Percentiles rank a stretch among this genome's conserved stretches.
These are phyloP conservation scores for Candida manassasensis DNA, from an alignment of 805 yeast genomes.

Conservation along the genomic window DNA sequence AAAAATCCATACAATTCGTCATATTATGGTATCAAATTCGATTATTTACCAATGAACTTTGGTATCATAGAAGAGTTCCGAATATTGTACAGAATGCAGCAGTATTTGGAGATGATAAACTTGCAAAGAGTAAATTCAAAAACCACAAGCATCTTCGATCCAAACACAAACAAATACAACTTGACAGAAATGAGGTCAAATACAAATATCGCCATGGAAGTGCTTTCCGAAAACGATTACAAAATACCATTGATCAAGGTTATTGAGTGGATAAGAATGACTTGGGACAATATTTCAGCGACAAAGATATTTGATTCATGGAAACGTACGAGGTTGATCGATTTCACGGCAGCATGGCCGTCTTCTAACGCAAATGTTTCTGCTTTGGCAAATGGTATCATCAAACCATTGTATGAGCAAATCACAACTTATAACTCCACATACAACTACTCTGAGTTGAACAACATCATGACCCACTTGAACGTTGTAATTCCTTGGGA, in stretches of 20 bases:
- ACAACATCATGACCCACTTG: slow-evolving; percentile 41
- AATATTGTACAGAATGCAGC: slow-evolving; percentile 52
- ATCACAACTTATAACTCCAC: slow-evolving; percentile 14
- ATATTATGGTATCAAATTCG: slow-evolving; percentile 44
- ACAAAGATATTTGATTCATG: slow-evolving; percentile 32
- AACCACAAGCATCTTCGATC: not conserved
- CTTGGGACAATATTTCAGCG: slow-evolving; percentile 45
- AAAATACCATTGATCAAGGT: slow-evolving; percentile 50
- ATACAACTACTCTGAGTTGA: slow-evolving; percentile 38
- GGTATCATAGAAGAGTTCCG: slow-evolving; percentile 62
- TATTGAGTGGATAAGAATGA: slow-evolving; percentile 51
- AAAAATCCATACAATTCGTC: slow-evolving; percentile 31
- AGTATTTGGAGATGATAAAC: slow-evolving; percentile 45
- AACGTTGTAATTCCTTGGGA: slow-evolving; percentile 57
- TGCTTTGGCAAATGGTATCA: slow-evolving; percentile 10
- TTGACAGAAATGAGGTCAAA: slow-evolving; percentile 1
- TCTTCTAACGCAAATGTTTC: slow-evolving; percentile 10
- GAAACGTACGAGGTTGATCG: slow-evolving; percentile 32
- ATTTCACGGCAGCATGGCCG: slow-evolving; percentile 26
- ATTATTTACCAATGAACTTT: slow-evolving; percentile 58
- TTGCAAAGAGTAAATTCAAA: slow-evolving; percentile 21
- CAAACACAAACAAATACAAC: not conserved
- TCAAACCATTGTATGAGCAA: slow-evolving; percentile 10
- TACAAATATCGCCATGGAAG: slow-evolving; percentile 16
- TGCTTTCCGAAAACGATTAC: slow-evolving; percentile 37